A percentile compares a stretch with the other conserved stretches of the same genome.
Conservation (phyloP, 306 rosid genomes). For the Begonia peltatifolia region DNA sequence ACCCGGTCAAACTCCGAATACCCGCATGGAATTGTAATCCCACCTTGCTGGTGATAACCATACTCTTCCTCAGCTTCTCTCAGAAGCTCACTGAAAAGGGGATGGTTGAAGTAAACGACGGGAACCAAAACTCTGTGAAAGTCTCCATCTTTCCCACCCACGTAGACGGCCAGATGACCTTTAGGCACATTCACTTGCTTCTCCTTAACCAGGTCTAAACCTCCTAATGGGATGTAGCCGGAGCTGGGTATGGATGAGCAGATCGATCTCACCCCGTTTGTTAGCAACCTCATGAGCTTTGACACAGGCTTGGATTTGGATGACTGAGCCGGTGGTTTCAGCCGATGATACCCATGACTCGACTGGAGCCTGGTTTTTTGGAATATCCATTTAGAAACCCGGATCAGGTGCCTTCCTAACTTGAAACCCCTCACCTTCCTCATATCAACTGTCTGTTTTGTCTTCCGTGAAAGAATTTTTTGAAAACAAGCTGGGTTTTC, state of each 20-base stretch:
- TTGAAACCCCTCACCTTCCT: slow-evolving; percentile 36
- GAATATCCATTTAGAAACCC: slow-evolving; percentile 29
- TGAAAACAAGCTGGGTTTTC: background rate
- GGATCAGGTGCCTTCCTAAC: slow-evolving; percentile 34
- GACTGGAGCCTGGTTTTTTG: slow-evolving; percentile 6
- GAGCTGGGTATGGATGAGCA: slow-evolving; percentile 19
- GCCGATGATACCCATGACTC: slow-evolving; percentile 14
- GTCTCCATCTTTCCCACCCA: slow-evolving; percentile 59
- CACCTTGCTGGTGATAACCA: slow-evolving; percentile 67
- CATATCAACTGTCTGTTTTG: slow-evolving; percentile 14
- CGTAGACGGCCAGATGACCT: slow-evolving; percentile 80
- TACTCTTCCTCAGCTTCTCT: slow-evolving; percentile 58
- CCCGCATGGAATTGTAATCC: slow-evolving; percentile 73
- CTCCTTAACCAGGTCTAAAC: slow-evolving; percentile 4
- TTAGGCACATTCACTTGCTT: slow-evolving; percentile 40
- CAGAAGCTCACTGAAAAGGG: slow-evolving; percentile 50
- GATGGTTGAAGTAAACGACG: slow-evolving; percentile 77
- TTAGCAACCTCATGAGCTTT: slow-evolving; percentile 44
- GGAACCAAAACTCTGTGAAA: slow-evolving; percentile 67
- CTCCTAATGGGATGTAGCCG: slow-evolving; percentile 26
- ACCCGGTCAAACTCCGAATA: slow-evolving; percentile 61
- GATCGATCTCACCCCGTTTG: slow-evolving; percentile 25
- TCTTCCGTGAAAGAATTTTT: background rate
- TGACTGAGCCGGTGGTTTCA: background rate
- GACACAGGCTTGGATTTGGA: slow-evolving; percentile 7